Base-by-base conservation (phyloP, 805 yeast species). In the Ogataea polymorpha region DNA sequence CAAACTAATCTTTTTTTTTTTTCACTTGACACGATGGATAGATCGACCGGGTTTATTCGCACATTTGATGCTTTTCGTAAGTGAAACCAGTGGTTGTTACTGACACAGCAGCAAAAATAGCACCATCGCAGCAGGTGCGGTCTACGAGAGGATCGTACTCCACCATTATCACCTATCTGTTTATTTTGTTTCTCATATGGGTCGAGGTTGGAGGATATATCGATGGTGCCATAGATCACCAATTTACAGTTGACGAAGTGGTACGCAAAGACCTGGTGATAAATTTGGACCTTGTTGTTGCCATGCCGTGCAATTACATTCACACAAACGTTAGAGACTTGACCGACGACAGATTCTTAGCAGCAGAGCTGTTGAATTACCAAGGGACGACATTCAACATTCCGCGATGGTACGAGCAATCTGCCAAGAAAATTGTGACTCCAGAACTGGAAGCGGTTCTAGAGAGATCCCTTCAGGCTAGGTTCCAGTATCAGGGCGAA, bases 141-240 rank as follows among this genome's bases (percentile, higher is more conserved):
- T 83, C 95, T 1, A 65, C 75, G 21, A 71, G 93, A 47, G 96
- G 96, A 25, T 90, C 93, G 4, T 58, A 77, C 13, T 77, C 89
- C 12, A 81, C 96, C 0, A 50, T 87, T 4, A 31, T 83, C 35
- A 79, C 89, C 12, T 69, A 74, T n/a, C 49, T 83, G 18, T 70
- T 75, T 43, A 74, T 85, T 13, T 54, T 87, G 12, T 77, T 88
- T 55, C 67, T 90, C 26, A 62, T 86, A 5, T 91, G 95, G 86
- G 77, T 86, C 11, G 95, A 90, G 58, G 64, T 89, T 21, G 96
- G 97, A 6, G 82, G 85, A 11, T 86, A 74, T 58, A 68, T 90
- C 42, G 96, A 93, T 40, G 97, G 97, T 2, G 74, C 73, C 42
- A 74, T 84, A 6, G 88, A 82, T 53, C 85, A 82, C 50, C 86